Base-by-base conservation (phyloP, 2,329 filamentous ascomycete genomes). In the Fusarium buharicum region DNA sequence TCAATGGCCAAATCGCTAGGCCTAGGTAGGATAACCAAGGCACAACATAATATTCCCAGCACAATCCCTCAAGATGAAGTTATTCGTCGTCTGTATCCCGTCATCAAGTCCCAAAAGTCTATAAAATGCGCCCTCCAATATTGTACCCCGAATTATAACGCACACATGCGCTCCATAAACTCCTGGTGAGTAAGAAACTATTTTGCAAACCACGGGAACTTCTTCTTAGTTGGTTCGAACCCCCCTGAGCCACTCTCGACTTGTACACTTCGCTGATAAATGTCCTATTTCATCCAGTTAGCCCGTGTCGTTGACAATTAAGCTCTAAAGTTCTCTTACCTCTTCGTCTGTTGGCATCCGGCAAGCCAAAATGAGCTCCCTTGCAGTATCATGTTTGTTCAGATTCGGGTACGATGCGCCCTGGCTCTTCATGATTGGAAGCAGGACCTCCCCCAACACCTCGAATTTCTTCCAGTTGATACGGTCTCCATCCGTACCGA, bases 401-500 rank as follows among this genome's bases (percentile, higher is more conserved):
- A 94, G 79, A 60, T 88, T 90, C 22, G 87, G 85, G 69, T 97
- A 97, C 6, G 92, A 88, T 44, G 87, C 87, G 50, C 91, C 90
- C 76, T 98, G 93, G 70, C 94, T 97, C 77, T 89, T 90, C 84
- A 97, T 96, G 50, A 99, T 88, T 3, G 92, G 90, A 57, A 97
- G 82, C 49, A 98, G 84, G 6, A 97, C 91, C 68, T 98, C 94
- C 7, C 93, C 93, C 77, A 98, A 88, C 28, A 99, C 90, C 76
- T 98, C 94, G 70, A 98, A 99, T 74, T 99, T 99, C 77, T 90
- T 93, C 95, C 95, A 99, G 74, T 98, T 98, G 73, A 99, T 91
- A 47, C 91, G 83, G 62, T 92, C 86, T 63, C 82, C 86, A 58
- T 86, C 83, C 3, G 85, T 82, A 8, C 90, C 92, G 2, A 98